Conservation (phyloP, 2,329 filamentous ascomycete species). For the Chaetomiaceae sp. region DNA sequence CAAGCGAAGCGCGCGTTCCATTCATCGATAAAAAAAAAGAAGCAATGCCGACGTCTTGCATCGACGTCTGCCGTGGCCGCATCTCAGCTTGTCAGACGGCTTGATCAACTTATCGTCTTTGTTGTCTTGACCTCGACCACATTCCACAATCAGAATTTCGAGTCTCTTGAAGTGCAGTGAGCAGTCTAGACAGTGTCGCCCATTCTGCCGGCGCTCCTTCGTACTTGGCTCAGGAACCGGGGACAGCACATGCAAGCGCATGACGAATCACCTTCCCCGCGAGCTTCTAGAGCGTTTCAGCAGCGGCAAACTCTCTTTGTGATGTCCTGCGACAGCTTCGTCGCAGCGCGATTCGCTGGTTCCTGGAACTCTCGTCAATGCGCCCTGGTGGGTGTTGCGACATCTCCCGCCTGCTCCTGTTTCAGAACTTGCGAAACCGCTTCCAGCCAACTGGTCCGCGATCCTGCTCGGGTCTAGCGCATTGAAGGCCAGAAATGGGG, state of each 20-base stretch:
- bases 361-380: background rate
- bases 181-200: background rate
- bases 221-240: slow-evolving; percentile 2
- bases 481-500: slow-evolving; percentile 8
- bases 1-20: slow-evolving; percentile 24
- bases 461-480: slow-evolving; percentile 16
- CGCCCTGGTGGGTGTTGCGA: slow-evolving; percentile 2
- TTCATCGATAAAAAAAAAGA: slow-evolving; percentile 27
- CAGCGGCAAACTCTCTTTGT: slow-evolving; percentile 2
- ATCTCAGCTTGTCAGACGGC: background rate
- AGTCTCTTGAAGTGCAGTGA: too few species aligned
- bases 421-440: slow-evolving; percentile 19
- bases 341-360: slow-evolving; percentile 11
- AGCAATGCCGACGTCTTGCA: slow-evolving; percentile 22
- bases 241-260: slow-evolving; percentile 3
- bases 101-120: background rate
- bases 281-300: slow-evolving; percentile 21
- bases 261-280: slow-evolving; percentile 12
- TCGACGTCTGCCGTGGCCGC: slow-evolving; percentile 12
- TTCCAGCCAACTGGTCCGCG: slow-evolving; percentile 17
- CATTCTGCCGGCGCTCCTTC: background rate
- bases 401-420: slow-evolving; percentile 9
- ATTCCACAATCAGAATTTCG: too few species aligned
- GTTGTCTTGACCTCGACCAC: too few species aligned
- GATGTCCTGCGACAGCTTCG: slow-evolving; percentile 6